These are phyloP conservation scores for Senna siamea DNA, from an alignment of 306 rosid species.

Conservation along the genomic window DNA sequence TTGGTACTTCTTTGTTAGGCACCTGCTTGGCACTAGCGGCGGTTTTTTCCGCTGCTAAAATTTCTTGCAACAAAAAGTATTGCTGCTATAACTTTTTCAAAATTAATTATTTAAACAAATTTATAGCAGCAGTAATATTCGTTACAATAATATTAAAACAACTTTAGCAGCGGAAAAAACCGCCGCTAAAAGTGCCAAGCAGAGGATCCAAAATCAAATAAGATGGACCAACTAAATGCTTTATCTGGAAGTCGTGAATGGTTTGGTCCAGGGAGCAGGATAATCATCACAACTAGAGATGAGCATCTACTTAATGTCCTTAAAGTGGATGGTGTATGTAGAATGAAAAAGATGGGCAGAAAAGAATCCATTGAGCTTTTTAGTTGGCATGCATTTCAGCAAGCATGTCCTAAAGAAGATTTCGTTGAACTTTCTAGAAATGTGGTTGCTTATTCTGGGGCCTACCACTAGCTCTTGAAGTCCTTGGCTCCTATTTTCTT, in stretches of 20 bases:
- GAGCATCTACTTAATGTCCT: background rate
- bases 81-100: too few relatives aligned
- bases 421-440: background rate
- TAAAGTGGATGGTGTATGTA: background rate
- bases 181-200: too few relatives aligned
- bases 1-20: too few relatives aligned
- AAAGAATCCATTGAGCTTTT: background rate
- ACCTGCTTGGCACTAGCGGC: too few relatives aligned
- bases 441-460: background rate
- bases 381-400: background rate
- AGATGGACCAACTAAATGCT: background rate
- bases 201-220: too few relatives aligned
- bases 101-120: too few relatives aligned
- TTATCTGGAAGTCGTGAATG: background rate
- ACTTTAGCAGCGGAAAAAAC: too few relatives aligned
- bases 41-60: too few relatives aligned
- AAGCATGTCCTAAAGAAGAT: background rate
- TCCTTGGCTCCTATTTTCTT: background rate
- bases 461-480: background rate
- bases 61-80: too few relatives aligned
- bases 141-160: too few relatives aligned
- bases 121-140: too few relatives aligned
- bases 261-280: background rate
- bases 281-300: background rate
- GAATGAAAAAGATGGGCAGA: background rate